A percentile compares a stretch with the other conserved stretches of the same genome.
phyloP scores from a whole-genome alignment of 805 yeast species.

The Candida khao-thaluensis region DNA sequence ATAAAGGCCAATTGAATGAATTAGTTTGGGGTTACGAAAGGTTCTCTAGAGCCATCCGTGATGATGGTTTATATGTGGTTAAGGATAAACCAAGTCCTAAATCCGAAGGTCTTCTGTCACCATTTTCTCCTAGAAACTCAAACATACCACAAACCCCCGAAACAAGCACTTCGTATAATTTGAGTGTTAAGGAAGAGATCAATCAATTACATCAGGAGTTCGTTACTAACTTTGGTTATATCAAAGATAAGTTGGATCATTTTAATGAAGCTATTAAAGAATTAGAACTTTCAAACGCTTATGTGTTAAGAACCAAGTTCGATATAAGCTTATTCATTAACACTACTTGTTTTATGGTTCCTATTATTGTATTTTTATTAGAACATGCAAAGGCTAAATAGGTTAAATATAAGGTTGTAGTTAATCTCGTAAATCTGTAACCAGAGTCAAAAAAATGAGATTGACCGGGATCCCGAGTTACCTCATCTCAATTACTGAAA shows the following conservation, averaged over 20 bases:
- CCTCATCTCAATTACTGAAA: no score
- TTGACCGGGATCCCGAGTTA: no score
- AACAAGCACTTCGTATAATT: neutral
- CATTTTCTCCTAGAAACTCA: neutral
- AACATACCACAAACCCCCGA: neutral
- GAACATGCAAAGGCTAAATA: neutral
- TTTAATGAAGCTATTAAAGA: slow-evolving; percentile 5
- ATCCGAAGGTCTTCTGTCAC: neutral
- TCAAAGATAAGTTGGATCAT: slow-evolving; percentile 7
- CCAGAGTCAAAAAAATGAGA: no score
- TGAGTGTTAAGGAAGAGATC: neutral
- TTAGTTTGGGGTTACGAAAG: slow-evolving; percentile 3
- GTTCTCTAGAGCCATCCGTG: neutral
- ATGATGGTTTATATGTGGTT: slow-evolving; percentile 3
- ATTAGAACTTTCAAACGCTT: slow-evolving; percentile 2
- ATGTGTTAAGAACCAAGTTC: neutral
- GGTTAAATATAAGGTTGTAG: neutral
- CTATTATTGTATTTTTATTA: neutral
- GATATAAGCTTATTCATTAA: neutral
- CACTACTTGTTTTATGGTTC: slow-evolving; percentile 1
- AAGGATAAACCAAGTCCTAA: neutral
- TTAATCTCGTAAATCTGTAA: slow-evolving; percentile 2
- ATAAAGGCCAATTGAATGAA: neutral
- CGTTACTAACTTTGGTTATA: neutral
- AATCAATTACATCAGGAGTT: slow-evolving; percentile 3